phyloP scores from a whole-genome alignment of 1,284 basidiomycete genomes.

The Irpex sp. region DNA sequence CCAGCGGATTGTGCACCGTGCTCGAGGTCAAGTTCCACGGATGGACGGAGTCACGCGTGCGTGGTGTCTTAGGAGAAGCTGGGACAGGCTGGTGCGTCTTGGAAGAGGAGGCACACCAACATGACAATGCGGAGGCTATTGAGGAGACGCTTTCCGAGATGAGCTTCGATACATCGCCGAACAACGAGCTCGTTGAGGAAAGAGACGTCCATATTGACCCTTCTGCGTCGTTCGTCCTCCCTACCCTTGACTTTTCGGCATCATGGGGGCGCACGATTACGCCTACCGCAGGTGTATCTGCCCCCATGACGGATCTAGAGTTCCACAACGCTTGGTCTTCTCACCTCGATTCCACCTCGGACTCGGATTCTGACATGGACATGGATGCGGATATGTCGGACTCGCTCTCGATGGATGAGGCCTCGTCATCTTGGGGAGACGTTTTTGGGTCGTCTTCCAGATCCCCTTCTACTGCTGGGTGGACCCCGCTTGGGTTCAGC shows the following conservation, averaged over 20 bases:
- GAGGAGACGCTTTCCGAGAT: slow-evolving; percentile 28
- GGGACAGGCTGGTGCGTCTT: slow-evolving; percentile 69
- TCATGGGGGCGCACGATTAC: slow-evolving; percentile 23
- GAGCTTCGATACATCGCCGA: slow-evolving; percentile 19
- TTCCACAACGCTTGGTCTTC: slow-evolving; percentile 27
- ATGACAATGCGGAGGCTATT: slow-evolving; percentile 25
- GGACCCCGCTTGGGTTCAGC: slow-evolving; percentile 15
- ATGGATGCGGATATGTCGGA: slow-evolving; percentile 8
- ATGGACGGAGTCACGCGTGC: slow-evolving; percentile 60
- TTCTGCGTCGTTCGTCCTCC: slow-evolving; percentile 57
- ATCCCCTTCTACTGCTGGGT: slow-evolving; percentile 9
- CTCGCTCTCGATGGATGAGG: slow-evolving; percentile 6
- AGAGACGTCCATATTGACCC: slow-evolving; percentile 36
- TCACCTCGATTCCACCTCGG: slow-evolving; percentile 7
- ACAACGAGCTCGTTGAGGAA: slow-evolving; percentile 15
- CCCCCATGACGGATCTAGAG: slow-evolving; percentile 18
- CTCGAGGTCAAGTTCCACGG: slow-evolving; percentile 66
- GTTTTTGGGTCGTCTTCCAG: not conserved
- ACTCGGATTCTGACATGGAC: slow-evolving; percentile 8
- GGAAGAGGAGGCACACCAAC: slow-evolving; percentile 45
- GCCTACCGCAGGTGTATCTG: slow-evolving; percentile 6
- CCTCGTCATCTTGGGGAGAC: slow-evolving; percentile 3
- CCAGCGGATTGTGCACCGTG: slow-evolving; percentile 47
- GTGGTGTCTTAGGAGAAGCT: slow-evolving; percentile 62
- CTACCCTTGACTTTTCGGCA: slow-evolving; percentile 65